A percentile compares a stretch with the other conserved stretches of the same genome.
Evolutionary conservation across 805 yeast species (phyloP).

Genomic region (Saccharomycopsis malanga): DNA sequence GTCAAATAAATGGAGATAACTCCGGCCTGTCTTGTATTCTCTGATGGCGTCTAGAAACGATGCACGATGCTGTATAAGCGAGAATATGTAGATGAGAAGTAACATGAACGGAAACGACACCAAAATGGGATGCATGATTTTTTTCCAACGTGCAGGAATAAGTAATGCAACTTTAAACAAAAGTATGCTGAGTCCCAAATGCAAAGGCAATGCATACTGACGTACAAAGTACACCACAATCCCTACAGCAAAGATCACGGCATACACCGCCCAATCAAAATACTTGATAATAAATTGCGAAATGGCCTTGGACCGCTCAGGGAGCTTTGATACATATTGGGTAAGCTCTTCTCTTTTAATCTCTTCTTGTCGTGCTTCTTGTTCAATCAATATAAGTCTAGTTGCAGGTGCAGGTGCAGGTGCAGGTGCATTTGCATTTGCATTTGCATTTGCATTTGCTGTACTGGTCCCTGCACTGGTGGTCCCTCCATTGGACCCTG

Average conservation of each 20-base stretch:
- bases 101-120: constrained; percentile 59
- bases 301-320: constrained; percentile 26
- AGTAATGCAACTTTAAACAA: constrained; percentile 45
- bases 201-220: constrained; percentile 54
- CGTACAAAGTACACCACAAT: constrained; percentile 53
- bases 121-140: constrained; percentile 63
- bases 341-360: constrained; percentile 15
- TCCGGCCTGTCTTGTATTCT: constrained; percentile 63
- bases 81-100: constrained; percentile 53
- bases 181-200: constrained; percentile 51
- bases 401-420: background rate
- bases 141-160: constrained; percentile 41
- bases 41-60: constrained; percentile 46
- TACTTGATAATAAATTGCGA: constrained; percentile 36
- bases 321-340: constrained; percentile 17
- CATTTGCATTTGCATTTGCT: background rate
- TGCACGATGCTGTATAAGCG: constrained; percentile 40
- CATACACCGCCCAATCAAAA: constrained; percentile 51
- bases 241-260: constrained; percentile 43
- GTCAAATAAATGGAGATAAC: constrained; percentile 46
- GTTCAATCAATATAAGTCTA: constrained; percentile 6
- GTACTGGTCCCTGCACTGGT: background rate
- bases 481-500: background rate
- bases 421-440: background rate
- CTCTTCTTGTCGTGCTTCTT: constrained; percentile 18